Evolutionary conservation across 2,329 filamentous ascomycete species (phyloP), one percentile per base, ranked within the genome.

Genomic region (Diaporthe amygdali): DNA sequence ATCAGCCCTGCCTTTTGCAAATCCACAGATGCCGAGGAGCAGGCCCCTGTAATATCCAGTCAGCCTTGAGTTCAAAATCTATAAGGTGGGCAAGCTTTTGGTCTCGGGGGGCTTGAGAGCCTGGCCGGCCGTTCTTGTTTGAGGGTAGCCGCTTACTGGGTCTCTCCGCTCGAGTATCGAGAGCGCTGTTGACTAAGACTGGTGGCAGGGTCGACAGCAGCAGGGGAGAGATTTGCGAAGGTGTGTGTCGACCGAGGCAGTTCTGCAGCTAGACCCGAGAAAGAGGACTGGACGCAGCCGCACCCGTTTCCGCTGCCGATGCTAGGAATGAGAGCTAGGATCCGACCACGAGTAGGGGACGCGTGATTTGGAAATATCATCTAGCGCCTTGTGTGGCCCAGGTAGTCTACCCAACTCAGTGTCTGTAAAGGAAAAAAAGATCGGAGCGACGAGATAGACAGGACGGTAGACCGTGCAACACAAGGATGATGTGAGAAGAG

Each of bases 341-440:
- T 32, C 46, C 27, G 71, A 59, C 32, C 37, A 70, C 34, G 64
- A 55, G 56, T 37, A 64, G 22, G 32, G 30, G 52, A 54, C 39
- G 54, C 25, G 64, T 55, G 30, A 46, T 61, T 66, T 47, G 44
- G 55, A 66, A 61, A 66, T 73, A 54, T 66, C 69, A 73, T 73
- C 69, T 71, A 73, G 56, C 44, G 44, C 51, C 67, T 61, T 41
- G 49, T 12, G 30, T 49, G 41, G 59, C 41, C n/a, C n/a, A 47
- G 41, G 46, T 34, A 46, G 25, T 49, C 51, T 69, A 39, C 34
- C 37, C 46, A 34, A 46, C 41, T 56, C 47, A 52, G 41, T 47
- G 12, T 51, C 34, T 47, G 20, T 39, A 22, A 27, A 30, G 17
- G 49, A 39, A 17, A 30, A 20, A 59, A 39, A 17, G 17, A 61